Base-by-base conservation (phyloP, 495 filamentous ascomycete genomes). In the Apodospora peruviana region DNA sequence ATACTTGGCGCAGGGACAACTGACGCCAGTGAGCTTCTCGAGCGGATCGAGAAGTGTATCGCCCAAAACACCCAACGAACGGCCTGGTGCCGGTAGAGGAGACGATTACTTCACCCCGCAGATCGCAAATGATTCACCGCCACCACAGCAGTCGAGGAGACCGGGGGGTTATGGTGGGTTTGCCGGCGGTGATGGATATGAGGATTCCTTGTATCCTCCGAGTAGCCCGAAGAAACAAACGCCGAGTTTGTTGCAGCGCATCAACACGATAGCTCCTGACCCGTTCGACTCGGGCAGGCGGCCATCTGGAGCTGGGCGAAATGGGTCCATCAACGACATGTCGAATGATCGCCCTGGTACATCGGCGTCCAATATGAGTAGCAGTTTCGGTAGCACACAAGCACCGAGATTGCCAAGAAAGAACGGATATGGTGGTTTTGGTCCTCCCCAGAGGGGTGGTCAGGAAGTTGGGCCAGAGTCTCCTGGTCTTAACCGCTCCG, bases 231-330 rank as follows among this genome's bases (percentile, higher is more conserved):
- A 67, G 51, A 72, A 74, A 45, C 73, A 72, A 60, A 69, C 65
- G 14, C 74, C 83, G 1, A 59, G 65, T 24, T 56, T 75, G 54
- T 52, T 83, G 59, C 72, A 80, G 45, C 74, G 78, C 47, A 81
- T 87, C 76, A 76, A 87, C 52, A 74, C 68, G 22, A 83, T 87
- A 62, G 74, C 77, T 14, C 82, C 83, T 17, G 83, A 83, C 0
- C 85, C 85, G 5, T 86, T 88, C 55, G 79, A 79, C 53, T 54
- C 72, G 12, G 67, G 37, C 20, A 51, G 62, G 21, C 57, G 57
- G 21, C 62, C 62, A 11, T 60, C 62, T 0, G 34, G 43, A 61
- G 40, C 57, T 57, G 12, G 53, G 47, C 3, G 57, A 40, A 29
- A 51, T 48, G n/a, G 59, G 57, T 49, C 51, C 0, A 34, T 35